Conservation (phyloP, 1,139 yeast species). For the Scheffersomyces illinoinensis region DNA sequence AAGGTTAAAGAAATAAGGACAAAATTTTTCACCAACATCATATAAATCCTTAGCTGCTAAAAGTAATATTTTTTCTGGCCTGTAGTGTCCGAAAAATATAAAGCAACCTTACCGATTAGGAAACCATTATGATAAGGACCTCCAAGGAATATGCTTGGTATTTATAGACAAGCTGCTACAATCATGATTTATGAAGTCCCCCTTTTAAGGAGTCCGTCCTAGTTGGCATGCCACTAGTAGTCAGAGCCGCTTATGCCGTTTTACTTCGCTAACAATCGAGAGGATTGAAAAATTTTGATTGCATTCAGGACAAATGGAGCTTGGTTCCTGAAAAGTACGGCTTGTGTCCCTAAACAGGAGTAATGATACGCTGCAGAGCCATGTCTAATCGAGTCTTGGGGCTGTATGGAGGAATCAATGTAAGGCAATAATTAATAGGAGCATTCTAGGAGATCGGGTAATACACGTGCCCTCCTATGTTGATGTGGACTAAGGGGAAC, state of each 20-base stretch:
- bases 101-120: not conserved
- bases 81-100: not conserved
- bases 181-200: not conserved
- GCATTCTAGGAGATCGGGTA: not conserved
- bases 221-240: not conserved
- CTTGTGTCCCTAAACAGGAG: not conserved
- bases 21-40: not conserved
- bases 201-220: not conserved
- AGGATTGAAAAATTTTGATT: not conserved
- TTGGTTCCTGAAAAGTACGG: not conserved
- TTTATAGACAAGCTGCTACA: not conserved
- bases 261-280: not conserved
- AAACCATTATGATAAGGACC: not conserved
- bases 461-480: not conserved
- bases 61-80: not conserved
- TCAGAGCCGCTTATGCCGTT: not conserved
- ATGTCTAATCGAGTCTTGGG: not conserved
- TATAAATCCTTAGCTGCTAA: not conserved
- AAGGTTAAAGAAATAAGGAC: not conserved
- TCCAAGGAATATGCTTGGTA: not conserved
- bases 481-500: not conserved
- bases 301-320: not conserved
- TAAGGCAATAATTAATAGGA: not conserved
- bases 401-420: not conserved
- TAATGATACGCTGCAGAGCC: not conserved